phyloP scores from a whole-genome alignment of 108 stramenopile genomes.

The Pseudonitzschia pungens region DNA sequence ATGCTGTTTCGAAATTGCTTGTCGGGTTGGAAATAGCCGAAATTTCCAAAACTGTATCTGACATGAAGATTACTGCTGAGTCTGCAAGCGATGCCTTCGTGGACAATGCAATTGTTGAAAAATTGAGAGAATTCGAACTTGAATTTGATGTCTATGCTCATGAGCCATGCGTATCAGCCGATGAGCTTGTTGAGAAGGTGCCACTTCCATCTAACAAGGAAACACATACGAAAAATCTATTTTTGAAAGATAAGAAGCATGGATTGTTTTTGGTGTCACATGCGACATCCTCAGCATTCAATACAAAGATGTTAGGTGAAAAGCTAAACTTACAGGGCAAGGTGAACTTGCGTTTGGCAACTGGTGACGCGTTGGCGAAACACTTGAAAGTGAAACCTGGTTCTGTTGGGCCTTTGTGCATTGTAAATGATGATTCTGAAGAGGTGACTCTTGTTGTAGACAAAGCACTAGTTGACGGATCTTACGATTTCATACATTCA shows the following conservation, averaged over 20 bases:
- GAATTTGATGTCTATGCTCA: constrained; percentile 65
- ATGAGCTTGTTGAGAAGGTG: constrained; percentile 79
- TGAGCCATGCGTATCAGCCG: constrained; percentile 59
- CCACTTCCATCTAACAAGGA: constrained; percentile 56
- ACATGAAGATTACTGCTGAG: constrained; percentile 1
- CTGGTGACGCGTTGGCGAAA: constrained; percentile 58
- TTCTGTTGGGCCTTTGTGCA: constrained; percentile 84
- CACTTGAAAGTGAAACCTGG: constrained; percentile 81
- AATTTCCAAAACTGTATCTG: neutral
- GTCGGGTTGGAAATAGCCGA: neutral
- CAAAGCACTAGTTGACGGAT: constrained; percentile 50
- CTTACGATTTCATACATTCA: constrained; percentile 59
- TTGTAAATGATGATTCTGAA: constrained; percentile 38
- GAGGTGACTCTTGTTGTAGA: constrained; percentile 88
- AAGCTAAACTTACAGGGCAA: constrained; percentile 85
- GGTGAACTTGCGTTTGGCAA: constrained; percentile 89
- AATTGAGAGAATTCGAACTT: constrained; percentile 54
- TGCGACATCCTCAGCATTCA: constrained; percentile 48
- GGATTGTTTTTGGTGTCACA: constrained; percentile 77
- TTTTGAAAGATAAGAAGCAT: constrained; percentile 91
- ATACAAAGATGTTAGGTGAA: constrained; percentile 84
- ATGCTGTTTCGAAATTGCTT: neutral
- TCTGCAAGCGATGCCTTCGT: constrained; percentile 30
- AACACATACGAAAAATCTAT: constrained; percentile 88
- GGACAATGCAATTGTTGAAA: constrained; percentile 63